Evolutionary conservation across 441 rosid genomes (phyloP).

Genomic region (Pelargonium myrrhifolium): DNA sequence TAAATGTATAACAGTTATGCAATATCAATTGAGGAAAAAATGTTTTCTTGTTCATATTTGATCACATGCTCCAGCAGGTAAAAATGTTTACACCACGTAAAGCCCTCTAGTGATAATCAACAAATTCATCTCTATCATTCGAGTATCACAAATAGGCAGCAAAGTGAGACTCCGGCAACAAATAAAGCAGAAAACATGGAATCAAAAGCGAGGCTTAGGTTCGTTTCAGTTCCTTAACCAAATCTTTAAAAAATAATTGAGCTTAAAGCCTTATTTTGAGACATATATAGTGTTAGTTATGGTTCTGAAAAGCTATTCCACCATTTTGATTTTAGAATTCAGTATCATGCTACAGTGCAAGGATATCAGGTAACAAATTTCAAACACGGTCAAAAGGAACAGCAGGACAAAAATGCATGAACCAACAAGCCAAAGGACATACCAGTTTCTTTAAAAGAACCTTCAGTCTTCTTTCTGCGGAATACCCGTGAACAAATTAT

Average conservation of each 20-base stretch:
- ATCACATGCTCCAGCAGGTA: too few relatives aligned
- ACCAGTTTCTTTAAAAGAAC: constrained; percentile 54
- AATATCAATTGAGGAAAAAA: neutral
- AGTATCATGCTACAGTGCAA: neutral
- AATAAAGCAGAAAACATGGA: neutral
- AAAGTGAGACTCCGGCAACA: neutral
- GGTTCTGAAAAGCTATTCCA: too few relatives aligned
- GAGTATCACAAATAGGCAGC: neutral
- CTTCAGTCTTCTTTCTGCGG: constrained; percentile 44
- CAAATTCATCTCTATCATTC: neutral
- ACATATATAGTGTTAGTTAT: too few relatives aligned
- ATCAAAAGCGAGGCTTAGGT: neutral
- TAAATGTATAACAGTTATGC: neutral
- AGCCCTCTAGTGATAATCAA: neutral
- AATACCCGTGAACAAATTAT: constrained; percentile 54
- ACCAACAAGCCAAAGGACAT: constrained; percentile 21
- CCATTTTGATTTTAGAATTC: too few relatives aligned
- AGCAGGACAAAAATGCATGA: constrained; percentile 11
- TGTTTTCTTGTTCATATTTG: neutral
- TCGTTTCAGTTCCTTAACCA: neutral
- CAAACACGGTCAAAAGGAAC: constrained; percentile 3
- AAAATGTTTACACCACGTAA: too few relatives aligned
- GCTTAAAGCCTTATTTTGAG: too few relatives aligned
- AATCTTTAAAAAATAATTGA: neutral
- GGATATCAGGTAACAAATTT: too few relatives aligned